These are phyloP conservation scores for Pachysandra terminalis DNA, from an alignment of 164 flowering plant genomes.

Conservation along the genomic window DNA sequence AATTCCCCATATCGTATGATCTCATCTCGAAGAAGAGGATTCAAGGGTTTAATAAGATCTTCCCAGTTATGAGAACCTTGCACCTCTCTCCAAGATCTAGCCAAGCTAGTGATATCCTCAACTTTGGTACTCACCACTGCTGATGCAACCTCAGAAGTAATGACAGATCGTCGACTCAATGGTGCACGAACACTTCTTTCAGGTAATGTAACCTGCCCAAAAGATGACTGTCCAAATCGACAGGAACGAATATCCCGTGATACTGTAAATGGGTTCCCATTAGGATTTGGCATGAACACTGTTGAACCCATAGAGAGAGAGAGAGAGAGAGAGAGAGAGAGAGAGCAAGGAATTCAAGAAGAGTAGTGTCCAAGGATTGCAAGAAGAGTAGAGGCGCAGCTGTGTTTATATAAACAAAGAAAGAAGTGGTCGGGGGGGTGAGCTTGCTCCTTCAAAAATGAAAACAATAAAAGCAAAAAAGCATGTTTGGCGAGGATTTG, in stretches of 20 bases:
- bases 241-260: not conserved
- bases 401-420: no score
- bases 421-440: no score
- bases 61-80: slow-evolving; percentile 56
- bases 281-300: not conserved
- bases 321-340: slow-evolving; percentile 5
- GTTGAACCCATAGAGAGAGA: not conserved
- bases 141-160: not conserved
- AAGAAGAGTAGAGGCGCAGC: no score
- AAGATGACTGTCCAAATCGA: not conserved
- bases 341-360: not conserved
- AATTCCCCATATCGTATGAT: slow-evolving; percentile 51
- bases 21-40: slow-evolving; percentile 45
- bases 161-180: not conserved
- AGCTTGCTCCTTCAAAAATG: no score
- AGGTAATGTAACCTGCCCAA: not conserved
- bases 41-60: slow-evolving; percentile 39
- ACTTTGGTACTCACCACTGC: not conserved
- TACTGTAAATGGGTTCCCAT: not conserved
- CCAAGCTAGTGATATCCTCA: slow-evolving; percentile 4
- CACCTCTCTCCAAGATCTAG: slow-evolving; percentile 40
- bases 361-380: no score
- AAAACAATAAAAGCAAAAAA: no score
- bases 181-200: not conserved
- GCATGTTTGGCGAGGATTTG: no score